Conservation (phyloP, 1,284 basidiomycete genomes). For the Marasmius oreades region DNA sequence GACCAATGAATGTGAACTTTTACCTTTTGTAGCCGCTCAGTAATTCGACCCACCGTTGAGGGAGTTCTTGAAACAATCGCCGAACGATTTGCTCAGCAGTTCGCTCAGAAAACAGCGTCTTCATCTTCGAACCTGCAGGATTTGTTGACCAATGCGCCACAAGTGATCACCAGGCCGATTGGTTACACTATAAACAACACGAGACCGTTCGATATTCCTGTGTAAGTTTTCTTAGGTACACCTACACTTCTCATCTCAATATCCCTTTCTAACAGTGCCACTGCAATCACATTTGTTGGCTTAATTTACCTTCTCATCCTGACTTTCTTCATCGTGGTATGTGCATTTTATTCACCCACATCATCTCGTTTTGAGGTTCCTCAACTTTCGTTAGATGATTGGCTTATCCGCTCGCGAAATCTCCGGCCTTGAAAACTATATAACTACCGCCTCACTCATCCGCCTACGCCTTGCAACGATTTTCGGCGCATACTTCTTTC, state of each 20-base stretch:
- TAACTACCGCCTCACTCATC: slow-evolving; percentile 54
- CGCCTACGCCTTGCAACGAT: slow-evolving; percentile 53
- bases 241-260: not conserved
- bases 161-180: slow-evolving; percentile 52
- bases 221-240: slow-evolving; percentile 34
- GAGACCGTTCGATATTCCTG: slow-evolving; percentile 63
- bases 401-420: slow-evolving; percentile 29
- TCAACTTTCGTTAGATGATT: slow-evolving; percentile 22
- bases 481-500: slow-evolving; percentile 51
- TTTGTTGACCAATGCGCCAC: slow-evolving; percentile 54
- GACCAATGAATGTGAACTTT: not conserved
- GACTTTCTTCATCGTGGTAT: slow-evolving; percentile 31
- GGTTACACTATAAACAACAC: slow-evolving; percentile 52
- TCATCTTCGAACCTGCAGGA: slow-evolving; percentile 24
- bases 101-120: slow-evolving; percentile 32
- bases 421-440: slow-evolving; percentile 46
- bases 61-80: slow-evolving; percentile 23
- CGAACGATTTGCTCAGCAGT: slow-evolving; percentile 32
- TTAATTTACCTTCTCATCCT: slow-evolving; percentile 73
- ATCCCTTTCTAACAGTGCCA: slow-evolving; percentile 42
- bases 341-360: slow-evolving; percentile 29
- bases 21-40: slow-evolving; percentile 28
- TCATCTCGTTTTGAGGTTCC: slow-evolving; percentile 1
- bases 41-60: slow-evolving; percentile 31
- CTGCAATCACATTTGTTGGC: slow-evolving; percentile 66